Evolutionary conservation across 1,284 basidiomycete genomes (phyloP).

Genomic region (Rhodotorula sp.): DNA sequence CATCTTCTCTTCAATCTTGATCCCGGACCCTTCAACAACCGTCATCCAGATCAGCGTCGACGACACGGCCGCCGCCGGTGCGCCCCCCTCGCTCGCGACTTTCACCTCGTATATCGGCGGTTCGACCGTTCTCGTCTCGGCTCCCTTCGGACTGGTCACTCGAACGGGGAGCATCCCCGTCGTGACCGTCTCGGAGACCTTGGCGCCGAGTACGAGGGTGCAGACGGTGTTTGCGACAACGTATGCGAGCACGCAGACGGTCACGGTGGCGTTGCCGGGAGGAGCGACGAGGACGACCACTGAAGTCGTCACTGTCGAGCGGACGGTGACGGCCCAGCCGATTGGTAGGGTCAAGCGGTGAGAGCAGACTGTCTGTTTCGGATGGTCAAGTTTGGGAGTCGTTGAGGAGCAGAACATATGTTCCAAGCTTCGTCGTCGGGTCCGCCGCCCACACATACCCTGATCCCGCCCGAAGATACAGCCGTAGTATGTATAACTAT

Average conservation of each 20-base stretch:
- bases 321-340: constrained; percentile 15
- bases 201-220: constrained; percentile 6
- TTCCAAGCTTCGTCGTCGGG: too few species aligned
- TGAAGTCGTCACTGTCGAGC: constrained; percentile 9
- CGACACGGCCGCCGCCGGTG: neutral
- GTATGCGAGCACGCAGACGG: constrained; percentile 20
- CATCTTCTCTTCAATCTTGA: neutral
- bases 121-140: constrained; percentile 19
- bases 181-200: constrained; percentile 17
- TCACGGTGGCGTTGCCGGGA: constrained; percentile 20
- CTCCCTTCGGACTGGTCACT: neutral
- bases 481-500: too few species aligned
- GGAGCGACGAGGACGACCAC: constrained; percentile 10
- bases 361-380: too few species aligned
- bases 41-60: neutral
- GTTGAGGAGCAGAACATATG: too few species aligned
- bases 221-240: constrained; percentile 25
- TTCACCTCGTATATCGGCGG: constrained; percentile 14
- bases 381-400: too few species aligned
- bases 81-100: neutral
- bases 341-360: neutral
- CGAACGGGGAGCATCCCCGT: neutral
- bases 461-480: too few species aligned
- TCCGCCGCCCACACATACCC: too few species aligned
- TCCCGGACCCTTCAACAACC: constrained; percentile 13